phyloP scores from a whole-genome alignment of 371 early-diverging fungal species.

The Apophysomyces elegans region DNA sequence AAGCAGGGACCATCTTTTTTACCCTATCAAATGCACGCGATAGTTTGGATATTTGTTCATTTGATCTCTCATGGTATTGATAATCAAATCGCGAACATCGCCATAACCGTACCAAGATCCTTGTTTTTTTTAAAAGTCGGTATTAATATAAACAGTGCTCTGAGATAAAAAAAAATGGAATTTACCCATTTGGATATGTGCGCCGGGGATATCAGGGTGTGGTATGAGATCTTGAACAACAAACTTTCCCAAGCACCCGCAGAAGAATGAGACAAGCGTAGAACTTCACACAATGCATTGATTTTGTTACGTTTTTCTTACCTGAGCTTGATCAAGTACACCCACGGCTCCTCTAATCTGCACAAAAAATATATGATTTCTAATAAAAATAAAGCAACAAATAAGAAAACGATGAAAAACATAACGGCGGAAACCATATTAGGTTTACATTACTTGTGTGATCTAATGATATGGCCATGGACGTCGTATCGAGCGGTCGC shows the following conservation, averaged over 20 bases:
- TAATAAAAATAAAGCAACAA: not conserved
- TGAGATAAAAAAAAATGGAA: too few relatives aligned
- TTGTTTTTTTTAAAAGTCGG: not conserved
- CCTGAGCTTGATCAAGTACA: not conserved
- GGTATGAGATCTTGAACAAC: not conserved
- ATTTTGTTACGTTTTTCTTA: not conserved
- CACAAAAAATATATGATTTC: conserved; percentile 4
- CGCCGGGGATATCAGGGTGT: conserved; percentile 5
- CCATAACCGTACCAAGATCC: not conserved
- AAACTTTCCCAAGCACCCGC: not conserved
- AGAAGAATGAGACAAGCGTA: too few relatives aligned
- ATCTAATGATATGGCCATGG: conserved; percentile 2
- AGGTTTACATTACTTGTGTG: not conserved
- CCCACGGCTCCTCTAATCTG: conserved; percentile 8
- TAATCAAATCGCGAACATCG: conserved; percentile 6
- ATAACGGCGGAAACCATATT: not conserved
- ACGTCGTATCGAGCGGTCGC: conserved; percentile 1
- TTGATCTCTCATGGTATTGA: not conserved
- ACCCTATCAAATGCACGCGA: conserved; percentile 13
- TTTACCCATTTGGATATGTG: conserved; percentile 2
- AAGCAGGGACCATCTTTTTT: not conserved
- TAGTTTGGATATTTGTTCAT: not conserved
- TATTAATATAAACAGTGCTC: not conserved
- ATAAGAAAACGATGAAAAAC: not conserved
- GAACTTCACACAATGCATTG: too few relatives aligned